A percentile compares a stretch with the other conserved stretches of the same genome.
Evolutionary conservation across 2,329 filamentous ascomycete genomes (phyloP).

Genomic region (Tolypocladium endophyticum): DNA sequence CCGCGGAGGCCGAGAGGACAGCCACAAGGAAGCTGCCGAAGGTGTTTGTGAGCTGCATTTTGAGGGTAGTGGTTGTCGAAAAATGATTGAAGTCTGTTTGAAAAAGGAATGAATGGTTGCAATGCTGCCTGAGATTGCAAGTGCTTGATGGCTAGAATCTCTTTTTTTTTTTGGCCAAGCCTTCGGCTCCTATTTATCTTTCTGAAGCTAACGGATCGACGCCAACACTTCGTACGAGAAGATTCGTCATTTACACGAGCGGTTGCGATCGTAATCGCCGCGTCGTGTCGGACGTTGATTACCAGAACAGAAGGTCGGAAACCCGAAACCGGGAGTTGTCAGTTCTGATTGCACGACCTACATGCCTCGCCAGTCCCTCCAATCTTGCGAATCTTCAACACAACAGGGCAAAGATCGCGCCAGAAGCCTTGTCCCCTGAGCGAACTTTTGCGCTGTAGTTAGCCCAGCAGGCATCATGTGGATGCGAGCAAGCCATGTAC

Average conservation of each 20-base stretch:
- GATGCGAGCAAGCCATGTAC: not conserved
- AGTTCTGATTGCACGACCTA: not conserved
- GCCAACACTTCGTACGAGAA: not conserved
- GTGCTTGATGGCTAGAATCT: not conserved
- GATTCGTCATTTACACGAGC: not conserved
- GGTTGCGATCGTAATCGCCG: not conserved
- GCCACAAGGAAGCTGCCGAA: not conserved
- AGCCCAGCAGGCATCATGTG: not conserved
- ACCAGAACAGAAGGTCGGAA: not conserved
- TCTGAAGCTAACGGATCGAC: not conserved
- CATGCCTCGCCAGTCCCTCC: not conserved
- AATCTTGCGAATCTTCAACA: not conserved
- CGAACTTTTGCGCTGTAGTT: not conserved
- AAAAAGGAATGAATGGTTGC: not conserved
- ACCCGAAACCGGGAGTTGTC: not conserved
- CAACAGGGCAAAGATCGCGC: not conserved
- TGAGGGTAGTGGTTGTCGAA: not conserved
- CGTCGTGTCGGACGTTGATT: not conserved
- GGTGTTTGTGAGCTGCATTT: not conserved
- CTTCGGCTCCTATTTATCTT: not conserved
- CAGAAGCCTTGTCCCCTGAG: not conserved
- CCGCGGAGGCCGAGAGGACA: not conserved
- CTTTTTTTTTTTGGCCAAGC: not conserved
- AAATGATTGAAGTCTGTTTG: not conserved
- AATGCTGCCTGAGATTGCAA: not conserved